phyloP scores from a whole-genome alignment of 2,329 filamentous ascomycete species.

The Chaetomiaceae sp. region DNA sequence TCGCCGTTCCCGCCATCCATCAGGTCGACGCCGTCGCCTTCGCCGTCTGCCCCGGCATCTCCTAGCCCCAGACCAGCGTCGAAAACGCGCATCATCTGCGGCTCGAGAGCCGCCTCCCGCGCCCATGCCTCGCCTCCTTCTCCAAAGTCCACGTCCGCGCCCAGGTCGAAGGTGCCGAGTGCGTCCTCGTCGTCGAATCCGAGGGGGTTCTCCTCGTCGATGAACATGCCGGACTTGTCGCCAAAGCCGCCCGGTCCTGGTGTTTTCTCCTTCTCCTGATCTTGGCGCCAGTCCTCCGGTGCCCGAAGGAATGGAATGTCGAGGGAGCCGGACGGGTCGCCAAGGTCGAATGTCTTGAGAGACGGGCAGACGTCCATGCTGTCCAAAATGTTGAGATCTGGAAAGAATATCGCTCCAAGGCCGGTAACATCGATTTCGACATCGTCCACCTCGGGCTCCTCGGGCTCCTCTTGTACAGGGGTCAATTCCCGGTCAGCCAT shows the following conservation, averaged over 20 bases:
- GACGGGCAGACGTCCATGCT: constrained; percentile 92
- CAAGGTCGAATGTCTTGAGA: constrained; percentile 87
- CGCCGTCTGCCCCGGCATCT: constrained; percentile 52
- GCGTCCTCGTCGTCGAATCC: constrained; percentile 80
- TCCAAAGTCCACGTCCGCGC: constrained; percentile 76
- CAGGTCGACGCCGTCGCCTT: constrained; percentile 48
- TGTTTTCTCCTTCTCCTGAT: constrained; percentile 59
- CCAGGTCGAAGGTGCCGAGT: constrained; percentile 66
- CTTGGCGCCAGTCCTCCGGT: constrained; percentile 75
- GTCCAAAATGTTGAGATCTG: constrained; percentile 70
- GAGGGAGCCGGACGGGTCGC: constrained; percentile 75
- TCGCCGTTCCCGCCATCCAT: constrained; percentile 64
- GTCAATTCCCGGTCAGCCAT: constrained; percentile 16
- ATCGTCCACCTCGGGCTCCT: constrained; percentile 49
- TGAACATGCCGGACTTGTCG: constrained; percentile 73
- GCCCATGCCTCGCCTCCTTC: constrained; percentile 97
- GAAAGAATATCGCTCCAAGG: constrained; percentile 78
- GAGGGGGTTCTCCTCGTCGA: constrained; percentile 79
- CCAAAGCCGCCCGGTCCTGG: constrained; percentile 46
- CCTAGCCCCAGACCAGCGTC: constrained; percentile 52
- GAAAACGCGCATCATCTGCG: constrained; percentile 80
- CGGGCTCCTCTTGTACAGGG: constrained; percentile 32
- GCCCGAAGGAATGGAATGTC: constrained; percentile 91
- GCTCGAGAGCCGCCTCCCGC: constrained; percentile 77
- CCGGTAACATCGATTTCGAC: constrained; percentile 73